Base-by-base conservation (phyloP, 2,329 filamentous ascomycete species). In the Diaporthe ampelina region DNA sequence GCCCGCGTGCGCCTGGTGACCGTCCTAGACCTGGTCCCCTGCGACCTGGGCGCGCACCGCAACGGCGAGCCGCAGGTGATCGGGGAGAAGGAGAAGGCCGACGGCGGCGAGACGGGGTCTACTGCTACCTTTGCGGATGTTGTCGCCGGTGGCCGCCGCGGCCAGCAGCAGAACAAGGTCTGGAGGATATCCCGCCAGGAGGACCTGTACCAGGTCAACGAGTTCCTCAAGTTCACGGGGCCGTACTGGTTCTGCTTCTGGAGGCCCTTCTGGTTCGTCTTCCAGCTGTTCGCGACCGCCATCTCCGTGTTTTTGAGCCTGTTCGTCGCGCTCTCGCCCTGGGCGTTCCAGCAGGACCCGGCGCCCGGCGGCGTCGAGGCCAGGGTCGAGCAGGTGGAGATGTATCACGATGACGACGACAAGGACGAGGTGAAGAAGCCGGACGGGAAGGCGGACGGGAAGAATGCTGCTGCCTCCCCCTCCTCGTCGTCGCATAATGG, bases 121-220 rank as follows among this genome's bases (percentile, higher is more conserved):
- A 5, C 45, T 10, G 21, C 21, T 3, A 11, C 45, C 21, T 8
- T 7, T 3, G 9, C 8, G 3, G 19, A 9, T 2, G 45, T 8
- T 21, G 45, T 1, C 21, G 45, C 6, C 21, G 45, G 17, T 21
- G 45, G 24, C 37, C 17, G 26, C 32, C n/a, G 26, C 52, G 4
- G 77, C 79, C 52, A 77, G 74, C 52, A 77, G 74, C 8, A 77
- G 37, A 40, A 40, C 35, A 37, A 13, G 79, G 13, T 76, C 79
- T 50, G 68, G 48, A 45, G 52, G 65, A 75, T 97, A 76, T 82
- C 86, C 9, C 89, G 87, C 24, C 95, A 98, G 81, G 92, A 97
- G 77, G 95, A 98, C 80, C 84, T 95, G 10, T 97, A 97, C 80
- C 94, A 96, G 79, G 87, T 91, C 0, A 92, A 91, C 65, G 93